These are phyloP conservation scores for Parachlorella kessleri DNA, from an alignment of 139 green algal species.

Conservation along the genomic window DNA sequence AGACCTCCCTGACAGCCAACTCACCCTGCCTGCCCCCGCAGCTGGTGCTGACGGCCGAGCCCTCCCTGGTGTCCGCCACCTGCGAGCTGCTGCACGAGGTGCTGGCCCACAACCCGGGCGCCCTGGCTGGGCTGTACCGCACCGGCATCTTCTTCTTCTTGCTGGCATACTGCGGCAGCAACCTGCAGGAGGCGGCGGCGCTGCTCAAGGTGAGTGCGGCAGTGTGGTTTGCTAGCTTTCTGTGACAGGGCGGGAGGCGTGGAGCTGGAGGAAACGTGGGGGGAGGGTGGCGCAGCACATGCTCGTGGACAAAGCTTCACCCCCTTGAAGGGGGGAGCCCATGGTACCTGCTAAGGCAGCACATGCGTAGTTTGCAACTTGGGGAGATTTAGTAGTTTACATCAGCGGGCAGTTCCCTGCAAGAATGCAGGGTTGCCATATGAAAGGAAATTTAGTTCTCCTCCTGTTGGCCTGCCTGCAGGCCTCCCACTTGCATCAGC, in stretches of 20 bases:
- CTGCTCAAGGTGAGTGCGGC: constrained; percentile 60
- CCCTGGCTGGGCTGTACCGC: constrained; percentile 77
- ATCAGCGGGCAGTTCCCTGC: neutral
- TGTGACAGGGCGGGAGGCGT: no score
- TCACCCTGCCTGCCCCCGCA: constrained; percentile 45
- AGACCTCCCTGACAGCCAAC: no score
- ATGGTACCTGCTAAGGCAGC: no score
- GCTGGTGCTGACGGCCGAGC: constrained; percentile 79
- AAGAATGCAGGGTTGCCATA: neutral
- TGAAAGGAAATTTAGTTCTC: neutral
- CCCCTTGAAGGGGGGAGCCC: no score
- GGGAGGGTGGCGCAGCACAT: no score
- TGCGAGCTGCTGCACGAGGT: constrained; percentile 66
- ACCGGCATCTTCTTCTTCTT: constrained; percentile 90
- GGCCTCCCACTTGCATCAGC: constrained; percentile 54
- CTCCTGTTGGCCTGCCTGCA: constrained; percentile 22
- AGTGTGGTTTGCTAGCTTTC: neutral
- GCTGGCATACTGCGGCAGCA: constrained; percentile 86
- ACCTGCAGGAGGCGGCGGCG: constrained; percentile 68
- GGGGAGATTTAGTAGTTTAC: neutral
- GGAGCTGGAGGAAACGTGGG: no score
- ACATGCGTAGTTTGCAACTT: no score
- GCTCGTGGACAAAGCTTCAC: no score
- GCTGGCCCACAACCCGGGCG: constrained; percentile 62
- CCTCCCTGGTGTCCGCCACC: constrained; percentile 69